Evolutionary conservation across 2,329 filamentous ascomycete species (phyloP), one percentile per base, ranked within the genome.

Genomic region (Talaromyces rugulosus): DNA sequence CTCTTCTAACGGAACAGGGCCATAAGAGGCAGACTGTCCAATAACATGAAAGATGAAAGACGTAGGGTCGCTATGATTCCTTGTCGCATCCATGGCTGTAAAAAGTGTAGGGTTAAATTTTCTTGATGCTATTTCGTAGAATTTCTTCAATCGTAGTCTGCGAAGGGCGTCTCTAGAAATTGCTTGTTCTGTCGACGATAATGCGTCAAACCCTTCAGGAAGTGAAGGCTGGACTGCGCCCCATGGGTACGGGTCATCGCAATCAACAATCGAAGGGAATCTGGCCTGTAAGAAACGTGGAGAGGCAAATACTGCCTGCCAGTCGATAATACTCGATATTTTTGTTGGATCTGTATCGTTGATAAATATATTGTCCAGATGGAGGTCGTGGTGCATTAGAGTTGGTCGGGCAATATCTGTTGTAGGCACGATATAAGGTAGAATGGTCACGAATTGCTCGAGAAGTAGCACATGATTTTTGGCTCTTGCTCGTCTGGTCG

Each of bases 281-380:
- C 50, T 63, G 14, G 67, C 68, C 53, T 71, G 70, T 42, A 70
- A 28, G 60, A 72, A 72, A 3, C 68, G 58, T 4, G 71, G 72
- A 3, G 65, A 66, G 27, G 71, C 61, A 58, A 66, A 63, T 30
- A 66, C 59, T 16, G 60, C 63, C 51, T 72, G 70, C 69, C 65
- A 71, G 53, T 71, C 68, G 58, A 71, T 71, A 57, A 71, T 67
- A n/a, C 62, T 51, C 1, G 66, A 63, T 53, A 71, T 70, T 62
- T 64, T 64, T 12, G 68, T 67, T 55, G 68, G 68, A 12, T 72
- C 69, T 27, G 64, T 55, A 4, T 63, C 33, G 53, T 71, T 65
- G 11, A 72, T 67, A 59, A 72, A 76, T n/a, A 76, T 75, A 57
- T 76, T 76, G 33, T 74, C 70, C 61, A 67, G 33, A 62, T 72